Base-by-base conservation (phyloP, 2,329 filamentous ascomycete genomes). In the Pseudogymnoascus sp. region DNA sequence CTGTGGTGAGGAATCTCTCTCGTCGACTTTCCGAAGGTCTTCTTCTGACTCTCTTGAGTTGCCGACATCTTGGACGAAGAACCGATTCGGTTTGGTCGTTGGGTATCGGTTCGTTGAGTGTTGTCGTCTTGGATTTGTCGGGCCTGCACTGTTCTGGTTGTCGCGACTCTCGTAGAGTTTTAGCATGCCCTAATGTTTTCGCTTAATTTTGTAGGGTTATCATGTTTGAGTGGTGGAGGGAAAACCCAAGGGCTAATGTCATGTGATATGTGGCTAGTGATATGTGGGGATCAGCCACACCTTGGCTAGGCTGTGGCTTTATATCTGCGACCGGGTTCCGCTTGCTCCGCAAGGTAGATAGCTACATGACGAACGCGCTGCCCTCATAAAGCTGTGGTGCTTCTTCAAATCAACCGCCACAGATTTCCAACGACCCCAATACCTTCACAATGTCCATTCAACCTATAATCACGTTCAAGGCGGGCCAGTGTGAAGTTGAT, bases 11-110 rank as follows among this genome's bases (percentile, higher is more conserved):
- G 92, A 79, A 97, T 88, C 80, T 88, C 85, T 83, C 93, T 88
- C 83, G 90, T 89, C 82, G 90, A 90, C 87, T 94, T 94, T 83
- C 92, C 92, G 86, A 96, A 97, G 85, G 89, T 93, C 90, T 96
- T 96, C 76, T 87, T 90, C 63, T 69, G 66, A 66, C 62, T 66
- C 67, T 71, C 67, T 81, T 85, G 82, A 74, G 80, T 80, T 74
- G 74, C 80, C 82, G 87, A 88, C 87, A 90, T 90, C 72, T 78
- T 86, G 81, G 67, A 68, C 65, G 67, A 65, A 63, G 67, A 68
- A 69, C 69, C 69, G 58, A 63, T 64, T 67, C 62, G 63, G 39
- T 58, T 62, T 64, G 65, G 65, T 64, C 68, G 67, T 65, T 59
- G 67, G 65, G 45, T 62, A 65, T 65, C 65, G 69, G 65, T 69